Evolutionary conservation across 495 filamentous ascomycete species (phyloP).

Genomic region (Neurospora intermedia): DNA sequence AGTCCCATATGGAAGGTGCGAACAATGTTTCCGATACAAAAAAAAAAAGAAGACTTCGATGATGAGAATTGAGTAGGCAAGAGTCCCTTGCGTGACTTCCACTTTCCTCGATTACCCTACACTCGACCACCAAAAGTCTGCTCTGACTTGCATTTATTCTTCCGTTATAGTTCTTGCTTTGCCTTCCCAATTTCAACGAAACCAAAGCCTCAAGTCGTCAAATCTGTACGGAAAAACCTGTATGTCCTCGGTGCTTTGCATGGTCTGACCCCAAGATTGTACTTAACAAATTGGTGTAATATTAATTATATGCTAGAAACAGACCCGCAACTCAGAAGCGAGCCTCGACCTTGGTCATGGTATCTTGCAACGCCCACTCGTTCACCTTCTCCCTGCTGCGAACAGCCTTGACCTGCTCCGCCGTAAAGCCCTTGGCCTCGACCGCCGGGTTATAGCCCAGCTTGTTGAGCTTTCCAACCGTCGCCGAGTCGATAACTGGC

Average conservation of each 20-base stretch:
- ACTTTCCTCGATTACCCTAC: not conserved
- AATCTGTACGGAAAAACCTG: not conserved
- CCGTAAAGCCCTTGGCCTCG: conserved; percentile 75
- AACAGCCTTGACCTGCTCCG: conserved; percentile 58
- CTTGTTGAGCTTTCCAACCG: conserved; percentile 50
- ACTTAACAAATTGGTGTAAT: not conserved
- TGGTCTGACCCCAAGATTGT: not conserved
- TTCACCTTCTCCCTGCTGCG: conserved; percentile 57
- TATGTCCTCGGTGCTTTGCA: not conserved
- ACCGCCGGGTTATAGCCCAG: conserved; percentile 91
- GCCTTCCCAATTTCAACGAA: not conserved
- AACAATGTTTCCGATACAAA: not conserved
- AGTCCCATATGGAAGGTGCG: not conserved
- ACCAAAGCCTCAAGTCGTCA: not conserved
- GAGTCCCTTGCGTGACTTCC: not conserved
- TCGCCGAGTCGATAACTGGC: conserved; percentile 41
- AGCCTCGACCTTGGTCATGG: conserved; percentile 53
- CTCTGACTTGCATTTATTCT: not conserved
- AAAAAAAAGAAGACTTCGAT: not conserved
- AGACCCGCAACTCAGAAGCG: conserved; percentile 24
- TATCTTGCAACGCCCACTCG: conserved; percentile 67
- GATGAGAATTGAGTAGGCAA: not conserved
- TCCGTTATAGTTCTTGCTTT: not conserved
- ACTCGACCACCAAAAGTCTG: not conserved
- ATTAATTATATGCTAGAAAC: not conserved